Conservation (phyloP, 1,284 basidiomycete species). For the Ganoderma boninense region DNA sequence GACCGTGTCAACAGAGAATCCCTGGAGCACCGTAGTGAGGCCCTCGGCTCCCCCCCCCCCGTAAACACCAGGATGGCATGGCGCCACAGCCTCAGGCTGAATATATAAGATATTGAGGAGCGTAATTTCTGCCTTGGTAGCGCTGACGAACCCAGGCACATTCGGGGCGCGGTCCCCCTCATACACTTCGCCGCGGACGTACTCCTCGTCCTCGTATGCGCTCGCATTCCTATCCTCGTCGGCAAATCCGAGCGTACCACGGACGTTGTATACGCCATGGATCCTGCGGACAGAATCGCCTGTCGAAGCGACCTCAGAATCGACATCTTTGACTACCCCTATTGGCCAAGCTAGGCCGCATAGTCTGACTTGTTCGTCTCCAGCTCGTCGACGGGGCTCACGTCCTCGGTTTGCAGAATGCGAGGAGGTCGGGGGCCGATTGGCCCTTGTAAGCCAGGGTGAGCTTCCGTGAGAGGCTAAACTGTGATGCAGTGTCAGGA, state of each 20-base stretch:
- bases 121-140: slow-evolving; percentile 22
- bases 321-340: too few relatives aligned
- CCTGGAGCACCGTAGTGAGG: slow-evolving; percentile 4
- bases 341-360: too few relatives aligned
- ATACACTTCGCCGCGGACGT: too few relatives aligned
- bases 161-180: too few relatives aligned
- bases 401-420: slow-evolving; percentile 2
- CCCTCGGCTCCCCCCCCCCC: too few relatives aligned
- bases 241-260: slow-evolving; percentile 16
- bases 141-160: too few relatives aligned
- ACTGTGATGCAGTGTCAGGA: slow-evolving; percentile 17
- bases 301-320: too few relatives aligned
- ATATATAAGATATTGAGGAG: slow-evolving; percentile 34
- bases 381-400: not conserved
- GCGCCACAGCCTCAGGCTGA: slow-evolving; percentile 29
- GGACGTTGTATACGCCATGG: slow-evolving; percentile 52
- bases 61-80: slow-evolving; percentile 42
- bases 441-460: slow-evolving; percentile 40
- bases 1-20: not conserved
- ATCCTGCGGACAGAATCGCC: slow-evolving; percentile 39
- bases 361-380: too few relatives aligned
- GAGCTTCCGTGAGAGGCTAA: slow-evolving; percentile 46
- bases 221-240: slow-evolving; percentile 20
- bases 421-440: slow-evolving; percentile 34
- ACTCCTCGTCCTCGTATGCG: not conserved